Base-by-base conservation (phyloP, 352 stramenopile genomes). In the Pythium brassicae region DNA sequence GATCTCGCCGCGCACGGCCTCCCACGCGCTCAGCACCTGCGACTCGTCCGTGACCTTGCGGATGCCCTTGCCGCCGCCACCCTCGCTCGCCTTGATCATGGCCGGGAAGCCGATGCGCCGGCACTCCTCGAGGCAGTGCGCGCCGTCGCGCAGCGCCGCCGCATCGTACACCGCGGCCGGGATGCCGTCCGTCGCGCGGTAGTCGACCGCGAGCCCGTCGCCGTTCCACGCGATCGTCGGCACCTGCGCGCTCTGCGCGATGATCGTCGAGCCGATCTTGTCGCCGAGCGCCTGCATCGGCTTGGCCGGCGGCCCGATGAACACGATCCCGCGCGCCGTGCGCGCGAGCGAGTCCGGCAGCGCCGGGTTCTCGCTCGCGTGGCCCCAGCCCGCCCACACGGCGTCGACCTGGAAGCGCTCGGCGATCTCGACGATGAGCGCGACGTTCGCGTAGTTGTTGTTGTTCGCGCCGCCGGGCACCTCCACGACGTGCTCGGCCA, bases 371-470 rank as follows among this genome's bases (percentile, higher is more conserved):
- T 99, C 98, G 54, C 82, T 98, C 20, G 98, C 98, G 76, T 99
- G 98, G 63, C 97, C 97, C 97, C 97, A 99, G 46, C 97, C 96
- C 25, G 97, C 96, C 97, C 97, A 99, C 3, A 99, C 97, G 27
- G 96, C 97, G 68, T 99, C 94, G 10, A 99, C 96, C 46, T 90
- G 77, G 70, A 97, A 98, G 17, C 97, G 83, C 53, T 98, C 92
- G 15, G 97, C 97, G 35, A 99, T 97, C 81, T 99, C 95, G 23
- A 99, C 91, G 69, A 99, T 99, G 26, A 99, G 86, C 43, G 86
- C 87, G 17, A 99, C 97, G 78, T 99, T 99, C 67, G 97, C 97
- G 75, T 99, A 99, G 84, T 99, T 99, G 91, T 99, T 98, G 83
- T 99, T 99, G 87, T 99, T 99, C 50, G 96, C 97, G 52, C 98